phyloP scores from a whole-genome alignment of 352 stramenopile species.

The Albugo laibachii region DNA sequence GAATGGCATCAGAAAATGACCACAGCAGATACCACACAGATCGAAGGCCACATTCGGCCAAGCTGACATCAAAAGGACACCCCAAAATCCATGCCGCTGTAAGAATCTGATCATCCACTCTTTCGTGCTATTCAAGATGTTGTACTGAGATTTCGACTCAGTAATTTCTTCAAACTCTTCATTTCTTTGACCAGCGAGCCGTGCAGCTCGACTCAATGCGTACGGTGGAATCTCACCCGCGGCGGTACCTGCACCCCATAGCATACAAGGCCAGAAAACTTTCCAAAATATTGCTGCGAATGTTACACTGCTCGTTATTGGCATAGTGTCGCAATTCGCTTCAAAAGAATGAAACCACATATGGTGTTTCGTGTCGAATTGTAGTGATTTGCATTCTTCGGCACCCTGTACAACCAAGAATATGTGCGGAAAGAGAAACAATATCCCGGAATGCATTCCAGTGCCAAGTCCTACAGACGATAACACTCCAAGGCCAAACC shows the following conservation, averaged over 20 bases:
- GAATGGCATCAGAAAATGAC: slow-evolving; percentile 88
- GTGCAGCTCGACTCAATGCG: slow-evolving; percentile 73
- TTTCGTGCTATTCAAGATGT: slow-evolving; percentile 83
- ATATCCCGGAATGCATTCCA: slow-evolving; percentile 86
- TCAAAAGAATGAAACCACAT: slow-evolving; percentile 84
- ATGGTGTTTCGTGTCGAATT: slow-evolving; percentile 74
- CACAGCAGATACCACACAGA: slow-evolving; percentile 87
- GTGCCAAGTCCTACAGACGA: slow-evolving; percentile 87
- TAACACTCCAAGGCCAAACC: slow-evolving; percentile 84
- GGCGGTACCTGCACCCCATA: slow-evolving; percentile 86
- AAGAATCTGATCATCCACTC: slow-evolving; percentile 87
- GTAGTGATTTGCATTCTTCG: slow-evolving; percentile 67
- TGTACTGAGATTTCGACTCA: slow-evolving; percentile 65
- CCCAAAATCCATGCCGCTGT: slow-evolving; percentile 82
- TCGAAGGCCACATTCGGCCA: slow-evolving; percentile 91
- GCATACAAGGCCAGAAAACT: slow-evolving; percentile 77
- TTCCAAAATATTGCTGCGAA: slow-evolving; percentile 80
- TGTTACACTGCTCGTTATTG: slow-evolving; percentile 20
- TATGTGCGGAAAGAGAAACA: slow-evolving; percentile 91
- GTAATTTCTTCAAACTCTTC: slow-evolving; percentile 81
- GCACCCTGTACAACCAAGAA: slow-evolving; percentile 82
- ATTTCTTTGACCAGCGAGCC: slow-evolving; percentile 64
- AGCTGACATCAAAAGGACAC: slow-evolving; percentile 85
- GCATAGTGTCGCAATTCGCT: slow-evolving; percentile 28
- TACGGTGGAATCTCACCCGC: slow-evolving; percentile 89